phyloP scores from a whole-genome alignment of 176 grass and related monocot species.

The Carex pumila region DNA sequence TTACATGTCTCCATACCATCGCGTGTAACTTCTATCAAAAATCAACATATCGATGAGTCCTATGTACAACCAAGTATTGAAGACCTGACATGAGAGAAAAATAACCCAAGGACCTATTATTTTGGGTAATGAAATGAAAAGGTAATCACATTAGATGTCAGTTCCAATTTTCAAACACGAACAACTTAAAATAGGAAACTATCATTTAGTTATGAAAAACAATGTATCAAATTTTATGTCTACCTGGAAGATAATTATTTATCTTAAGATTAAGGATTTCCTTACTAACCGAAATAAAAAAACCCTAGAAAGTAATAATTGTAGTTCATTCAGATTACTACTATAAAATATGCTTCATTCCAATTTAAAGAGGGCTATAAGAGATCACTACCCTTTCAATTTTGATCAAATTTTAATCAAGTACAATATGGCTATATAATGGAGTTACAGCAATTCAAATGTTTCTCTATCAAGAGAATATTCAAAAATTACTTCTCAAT shows the following conservation, averaged over 20 bases:
- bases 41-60: not conserved
- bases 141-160: not conserved
- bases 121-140: not conserved
- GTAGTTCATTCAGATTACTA: not conserved
- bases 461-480: not conserved
- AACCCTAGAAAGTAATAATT: not conserved
- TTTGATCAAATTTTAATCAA: not conserved
- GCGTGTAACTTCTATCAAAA: not conserved
- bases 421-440: not conserved
- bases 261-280: not conserved
- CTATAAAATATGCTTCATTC: not conserved
- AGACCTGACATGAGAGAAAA: not conserved
- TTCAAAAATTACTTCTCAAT: not conserved
- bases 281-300: not conserved
- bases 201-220: not conserved
- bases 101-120: not conserved
- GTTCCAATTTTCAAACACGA: not conserved
- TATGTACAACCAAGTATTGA: not conserved
- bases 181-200: not conserved
- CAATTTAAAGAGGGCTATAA: not conserved
- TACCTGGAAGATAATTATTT: not conserved
- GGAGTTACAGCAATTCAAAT: not conserved
- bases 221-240: not conserved
- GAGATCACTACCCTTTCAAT: not conserved
- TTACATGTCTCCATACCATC: not conserved